Evolutionary conservation across 768 basidiomycete genomes (phyloP).

Genomic region (Russula sp.): DNA sequence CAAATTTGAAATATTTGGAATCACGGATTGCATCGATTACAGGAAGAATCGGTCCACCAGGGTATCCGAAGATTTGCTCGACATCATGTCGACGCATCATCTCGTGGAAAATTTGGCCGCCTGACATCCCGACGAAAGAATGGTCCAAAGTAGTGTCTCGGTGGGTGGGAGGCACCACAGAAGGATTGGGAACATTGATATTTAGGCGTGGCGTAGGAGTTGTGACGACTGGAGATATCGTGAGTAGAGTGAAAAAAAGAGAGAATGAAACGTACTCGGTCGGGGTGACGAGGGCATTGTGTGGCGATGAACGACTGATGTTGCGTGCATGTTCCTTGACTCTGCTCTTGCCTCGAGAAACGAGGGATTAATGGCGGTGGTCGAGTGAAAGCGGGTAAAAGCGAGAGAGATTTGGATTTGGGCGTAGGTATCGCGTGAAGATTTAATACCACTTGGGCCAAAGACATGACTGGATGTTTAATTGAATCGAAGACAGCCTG

Average conservation of each 20-base stretch:
- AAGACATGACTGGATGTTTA: slow-evolving; percentile 39
- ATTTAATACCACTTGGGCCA: slow-evolving; percentile 38
- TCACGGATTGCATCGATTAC: slow-evolving; percentile 99
- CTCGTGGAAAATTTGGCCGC: slow-evolving; percentile 98
- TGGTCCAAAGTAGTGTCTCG: slow-evolving; percentile 61
- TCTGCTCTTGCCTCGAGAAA: slow-evolving; percentile 80
- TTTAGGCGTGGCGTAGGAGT: slow-evolving; percentile 49
- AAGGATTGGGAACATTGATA: slow-evolving; percentile 40
- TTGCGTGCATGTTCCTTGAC: slow-evolving; percentile 74
- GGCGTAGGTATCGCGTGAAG: slow-evolving; percentile 45
- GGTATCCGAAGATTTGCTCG: slow-evolving; percentile 97
- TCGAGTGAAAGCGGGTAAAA: slow-evolving; percentile 51
- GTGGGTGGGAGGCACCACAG: slow-evolving; percentile 38
- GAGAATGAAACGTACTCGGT: slow-evolving; percentile 48
- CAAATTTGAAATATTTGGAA: slow-evolving; percentile 90
- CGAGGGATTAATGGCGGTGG: slow-evolving; percentile 45
- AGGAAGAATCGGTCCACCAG: slow-evolving; percentile 95
- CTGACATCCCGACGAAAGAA: slow-evolving; percentile 90
- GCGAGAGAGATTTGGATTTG: slow-evolving; percentile 38
- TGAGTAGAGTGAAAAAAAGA: slow-evolving; percentile 5
- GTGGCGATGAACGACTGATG: slow-evolving; percentile 64
- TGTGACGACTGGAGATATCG: slow-evolving; percentile 50
- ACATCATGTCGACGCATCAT: slow-evolving; percentile 98
- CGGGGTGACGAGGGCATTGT: slow-evolving; percentile 60
- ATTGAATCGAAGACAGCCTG: too few species aligned